Evolutionary conservation across 208 protist genomes (phyloP).

Genomic region (Wallacemonas rigidus): DNA sequence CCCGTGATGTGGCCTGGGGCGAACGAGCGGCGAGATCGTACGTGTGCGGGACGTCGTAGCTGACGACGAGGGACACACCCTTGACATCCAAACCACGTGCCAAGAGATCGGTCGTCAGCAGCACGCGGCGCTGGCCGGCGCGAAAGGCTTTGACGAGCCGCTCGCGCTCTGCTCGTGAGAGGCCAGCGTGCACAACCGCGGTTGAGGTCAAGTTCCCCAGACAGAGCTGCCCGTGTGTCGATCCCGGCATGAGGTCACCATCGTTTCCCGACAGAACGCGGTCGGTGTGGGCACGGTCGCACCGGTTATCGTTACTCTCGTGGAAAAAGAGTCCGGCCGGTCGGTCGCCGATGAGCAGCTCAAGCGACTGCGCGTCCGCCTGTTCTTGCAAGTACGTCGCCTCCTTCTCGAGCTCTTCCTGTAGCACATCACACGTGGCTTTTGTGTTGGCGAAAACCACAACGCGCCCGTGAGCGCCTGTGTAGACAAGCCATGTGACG

Average conservation of each 20-base stretch:
- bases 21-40: not conserved
- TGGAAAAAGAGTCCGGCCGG: slow-evolving; percentile 26
- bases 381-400: slow-evolving; percentile 42
- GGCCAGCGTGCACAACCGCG: slow-evolving; percentile 77
- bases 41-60: slow-evolving; percentile 96
- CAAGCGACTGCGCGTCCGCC: slow-evolving; percentile 41
- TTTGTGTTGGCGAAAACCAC: slow-evolving; percentile 85
- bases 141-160: slow-evolving; percentile 96
- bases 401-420: slow-evolving; percentile 66
- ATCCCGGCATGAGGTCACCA: not conserved
- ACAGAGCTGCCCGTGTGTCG: slow-evolving; percentile 9
- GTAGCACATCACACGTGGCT: slow-evolving; percentile 68
- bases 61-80: slow-evolving; percentile 96
- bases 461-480: slow-evolving; percentile 32
- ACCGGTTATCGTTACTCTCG: not conserved
- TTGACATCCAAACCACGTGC: slow-evolving; percentile 95
- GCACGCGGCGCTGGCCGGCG: slow-evolving; percentile 90
- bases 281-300: not conserved
- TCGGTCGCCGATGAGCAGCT: slow-evolving; percentile 47
- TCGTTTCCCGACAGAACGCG: not conserved
- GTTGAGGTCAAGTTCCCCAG: slow-evolving; percentile 61
- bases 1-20: not conserved
- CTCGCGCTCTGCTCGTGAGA: slow-evolving; percentile 90
- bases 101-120: slow-evolving; percentile 98
- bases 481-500: slow-evolving; percentile 70